Percentiles rank a stretch among this genome's conserved stretches.
Evolutionary conservation across 495 filamentous ascomycete species (phyloP).

Genomic region (Aspergillus kassunensis): DNA sequence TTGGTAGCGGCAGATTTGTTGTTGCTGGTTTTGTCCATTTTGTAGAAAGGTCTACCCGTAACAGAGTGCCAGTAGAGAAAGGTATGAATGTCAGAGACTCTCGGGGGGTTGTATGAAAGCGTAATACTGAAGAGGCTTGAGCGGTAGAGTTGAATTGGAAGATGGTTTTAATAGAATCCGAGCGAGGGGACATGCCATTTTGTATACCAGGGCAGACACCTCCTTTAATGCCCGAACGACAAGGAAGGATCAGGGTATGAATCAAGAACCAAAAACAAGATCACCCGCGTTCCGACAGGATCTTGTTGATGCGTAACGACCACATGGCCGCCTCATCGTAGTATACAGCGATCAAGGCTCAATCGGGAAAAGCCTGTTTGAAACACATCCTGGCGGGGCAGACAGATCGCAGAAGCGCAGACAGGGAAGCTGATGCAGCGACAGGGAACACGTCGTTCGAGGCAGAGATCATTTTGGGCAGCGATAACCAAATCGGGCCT

Average conservation of each 20-base stretch:
- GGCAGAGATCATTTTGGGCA: conserved; percentile 7
- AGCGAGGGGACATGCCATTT: neutral
- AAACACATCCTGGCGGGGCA: conserved; percentile 7
- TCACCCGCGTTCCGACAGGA: neutral
- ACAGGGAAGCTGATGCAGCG: conserved; percentile 6
- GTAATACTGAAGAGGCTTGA: neutral
- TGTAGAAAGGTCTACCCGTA: neutral
- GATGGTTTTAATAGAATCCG: neutral
- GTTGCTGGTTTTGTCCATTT: conserved; percentile 10
- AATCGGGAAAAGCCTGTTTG: neutral
- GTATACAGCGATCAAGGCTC: neutral
- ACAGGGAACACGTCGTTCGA: conserved; percentile 12
- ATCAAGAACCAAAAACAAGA: neutral
- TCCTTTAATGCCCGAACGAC: neutral
- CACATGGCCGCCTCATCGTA: neutral
- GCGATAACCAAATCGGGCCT: neutral
- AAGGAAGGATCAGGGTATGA: neutral
- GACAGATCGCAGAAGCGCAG: neutral
- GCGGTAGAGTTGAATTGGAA: no score
- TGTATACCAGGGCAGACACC: neutral
- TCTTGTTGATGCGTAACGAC: conserved; percentile 1
- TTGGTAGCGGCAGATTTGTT: neutral
- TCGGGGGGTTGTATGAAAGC: neutral
- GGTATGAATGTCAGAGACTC: no score
- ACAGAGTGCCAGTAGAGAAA: no score